A percentile compares a stretch with the other conserved stretches of the same genome.
These are phyloP conservation scores for Phlebopus sp. DNA, from an alignment of 1,284 basidiomycete species.

Conservation along the genomic window DNA sequence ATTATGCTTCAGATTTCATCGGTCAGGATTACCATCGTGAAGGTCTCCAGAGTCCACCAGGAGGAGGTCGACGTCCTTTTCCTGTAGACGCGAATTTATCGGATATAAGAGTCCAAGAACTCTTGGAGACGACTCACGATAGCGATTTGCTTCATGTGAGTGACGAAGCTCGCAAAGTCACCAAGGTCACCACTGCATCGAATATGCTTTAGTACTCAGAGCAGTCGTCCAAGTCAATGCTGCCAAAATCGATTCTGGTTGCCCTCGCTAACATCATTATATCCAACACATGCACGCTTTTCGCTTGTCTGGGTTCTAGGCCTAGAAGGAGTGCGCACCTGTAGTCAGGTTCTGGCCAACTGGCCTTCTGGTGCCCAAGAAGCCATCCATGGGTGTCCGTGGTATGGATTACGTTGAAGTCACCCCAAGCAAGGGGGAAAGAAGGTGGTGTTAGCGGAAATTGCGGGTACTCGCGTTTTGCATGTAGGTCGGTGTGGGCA, in stretches of 20 bases:
- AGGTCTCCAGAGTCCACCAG: slow-evolving; percentile 75
- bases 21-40: slow-evolving; percentile 59
- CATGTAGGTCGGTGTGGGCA: slow-evolving; percentile 34
- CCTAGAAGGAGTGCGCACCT: slow-evolving; percentile 38
- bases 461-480: slow-evolving; percentile 43
- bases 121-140: slow-evolving; percentile 34
- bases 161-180: slow-evolving; percentile 77
- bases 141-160: slow-evolving; percentile 77
- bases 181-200: slow-evolving; percentile 67
- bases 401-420: slow-evolving; percentile 73
- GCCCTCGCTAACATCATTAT: no score
- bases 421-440: slow-evolving; percentile 69
- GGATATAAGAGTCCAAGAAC: background rate
- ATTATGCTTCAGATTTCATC: background rate
- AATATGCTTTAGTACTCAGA: background rate
- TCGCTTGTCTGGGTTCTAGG: background rate
- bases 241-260: background rate
- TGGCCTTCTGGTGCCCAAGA: slow-evolving; percentile 67
- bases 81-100: slow-evolving; percentile 31
- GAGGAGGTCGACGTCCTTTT: slow-evolving; percentile 67
- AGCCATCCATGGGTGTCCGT: slow-evolving; percentile 84
- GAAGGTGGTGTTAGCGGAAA: slow-evolving; percentile 51
- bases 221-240: background rate
- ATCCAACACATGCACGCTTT: no score
- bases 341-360: slow-evolving; percentile 74